Conservation (phyloP, 352 stramenopile species). For the Phytopythium ostracodes region DNA sequence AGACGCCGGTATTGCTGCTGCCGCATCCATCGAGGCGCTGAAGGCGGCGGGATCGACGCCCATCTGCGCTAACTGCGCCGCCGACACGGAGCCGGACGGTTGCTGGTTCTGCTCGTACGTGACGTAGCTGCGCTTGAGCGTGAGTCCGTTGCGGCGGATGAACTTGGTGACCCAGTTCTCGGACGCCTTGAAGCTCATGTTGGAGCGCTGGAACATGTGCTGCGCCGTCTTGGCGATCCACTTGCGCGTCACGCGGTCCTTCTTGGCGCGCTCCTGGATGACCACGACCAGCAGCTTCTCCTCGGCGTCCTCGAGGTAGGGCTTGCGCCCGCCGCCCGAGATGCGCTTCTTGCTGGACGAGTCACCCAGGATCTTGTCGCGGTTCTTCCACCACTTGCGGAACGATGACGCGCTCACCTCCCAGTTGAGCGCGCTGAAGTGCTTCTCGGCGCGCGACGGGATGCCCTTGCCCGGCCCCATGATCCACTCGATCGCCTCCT, state of each 20-base stretch:
- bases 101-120: constrained; percentile 50
- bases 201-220: constrained; percentile 80
- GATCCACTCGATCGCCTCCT: constrained; percentile 82
- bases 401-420: constrained; percentile 76
- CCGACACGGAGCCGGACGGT: neutral
- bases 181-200: constrained; percentile 67
- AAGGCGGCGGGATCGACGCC: neutral
- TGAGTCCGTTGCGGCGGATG: constrained; percentile 70
- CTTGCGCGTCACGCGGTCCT: constrained; percentile 74
- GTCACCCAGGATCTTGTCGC: constrained; percentile 72
- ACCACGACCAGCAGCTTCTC: constrained; percentile 71
- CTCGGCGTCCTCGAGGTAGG: constrained; percentile 61
- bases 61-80: constrained; percentile 1
- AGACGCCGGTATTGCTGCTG: neutral
- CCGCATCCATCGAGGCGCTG: neutral
- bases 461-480: constrained; percentile 65
- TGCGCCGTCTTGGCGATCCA: constrained; percentile 83
- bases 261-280: constrained; percentile 74
- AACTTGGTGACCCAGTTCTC: constrained; percentile 87
- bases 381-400: constrained; percentile 85
- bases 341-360: constrained; percentile 71
- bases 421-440: constrained; percentile 69
- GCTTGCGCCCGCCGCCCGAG: constrained; percentile 62
- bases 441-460: constrained; percentile 64
- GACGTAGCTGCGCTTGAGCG: constrained; percentile 74